Base-by-base conservation (phyloP, 129 eudicot species). In the Smallanthus sonchifolius region DNA sequence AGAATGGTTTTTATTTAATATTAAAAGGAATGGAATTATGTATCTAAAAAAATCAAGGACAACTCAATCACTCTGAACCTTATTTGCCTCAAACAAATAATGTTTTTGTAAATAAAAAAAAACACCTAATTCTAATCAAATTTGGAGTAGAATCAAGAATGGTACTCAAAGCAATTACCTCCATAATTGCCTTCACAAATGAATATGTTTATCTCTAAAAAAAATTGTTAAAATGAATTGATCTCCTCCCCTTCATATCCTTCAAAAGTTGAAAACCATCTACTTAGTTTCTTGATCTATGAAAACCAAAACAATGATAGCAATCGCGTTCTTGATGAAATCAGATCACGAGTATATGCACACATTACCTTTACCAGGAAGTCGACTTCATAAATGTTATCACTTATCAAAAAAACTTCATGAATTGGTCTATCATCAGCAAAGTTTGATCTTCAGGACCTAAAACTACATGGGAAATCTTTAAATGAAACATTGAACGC, bases 341-440 rank as follows among this genome's bases (percentile, higher is more conserved):
- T 39, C 38, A 17, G 49, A 65, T 72, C 16, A 38, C 43, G 15
- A 15, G 34, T 73, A 44, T 60, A 60, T 19, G 62, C 32, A 45
- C 34, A 56, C 49, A 30, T 77, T 77, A 69, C 81, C 75, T 77
- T 75, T 67, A 16, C 49, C 38, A 69, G 34, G 60, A 57, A 56
- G 70, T 39, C 19, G 16, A 35, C 30, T 44, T 49, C 38, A 69
- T 49, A 34, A 59, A 40, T 42, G 43, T 13, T 16, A 68, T 55
- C 70, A 36, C 51, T 65, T 16, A 39, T 72, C 38, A 63, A 69
- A 61, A 60, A 69, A 69, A 69, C 51, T 56, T 54, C 48, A 40
- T 72, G 36, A 55, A 40, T 32, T 55, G 69, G 59, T 79, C 43
- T 74, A 7, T n/a, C 16, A 20, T 78, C 65, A 45, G 39, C 65